These are phyloP conservation scores for Crithidia expoeki DNA, from an alignment of 208 protist genomes.

Conservation along the genomic window DNA sequence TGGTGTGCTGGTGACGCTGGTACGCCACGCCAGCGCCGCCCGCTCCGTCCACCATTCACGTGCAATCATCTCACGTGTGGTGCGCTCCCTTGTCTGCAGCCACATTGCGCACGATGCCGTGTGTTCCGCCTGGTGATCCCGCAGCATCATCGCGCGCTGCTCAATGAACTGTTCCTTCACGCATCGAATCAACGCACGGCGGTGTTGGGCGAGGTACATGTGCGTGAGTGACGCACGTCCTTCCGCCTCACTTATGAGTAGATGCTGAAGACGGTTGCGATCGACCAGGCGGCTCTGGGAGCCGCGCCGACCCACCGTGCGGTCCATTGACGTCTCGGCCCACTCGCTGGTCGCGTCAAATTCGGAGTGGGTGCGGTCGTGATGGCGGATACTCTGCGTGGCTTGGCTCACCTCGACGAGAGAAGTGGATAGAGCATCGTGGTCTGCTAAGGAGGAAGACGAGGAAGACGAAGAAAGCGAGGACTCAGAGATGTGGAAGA, in stretches of 20 bases:
- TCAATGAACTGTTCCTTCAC: slow-evolving; percentile 43
- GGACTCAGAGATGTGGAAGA: slow-evolving; percentile 24
- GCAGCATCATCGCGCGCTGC: slow-evolving; percentile 45
- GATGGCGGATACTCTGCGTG: slow-evolving; percentile 42
- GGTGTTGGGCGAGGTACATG: slow-evolving; percentile 23
- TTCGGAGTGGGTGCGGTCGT: slow-evolving; percentile 47
- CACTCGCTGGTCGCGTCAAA: slow-evolving; percentile 52
- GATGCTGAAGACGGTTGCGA: slow-evolving; percentile 40
- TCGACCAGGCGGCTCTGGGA: slow-evolving; percentile 13
- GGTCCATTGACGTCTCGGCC: slow-evolving; percentile 48
- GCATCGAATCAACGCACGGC: slow-evolving; percentile 22
- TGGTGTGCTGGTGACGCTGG: neutral
- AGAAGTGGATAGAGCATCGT: slow-evolving; percentile 33
- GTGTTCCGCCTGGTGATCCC: slow-evolving; percentile 38
- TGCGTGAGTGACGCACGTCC: slow-evolving; percentile 32
- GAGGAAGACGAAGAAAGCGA: slow-evolving; percentile 8
- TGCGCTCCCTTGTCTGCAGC: slow-evolving; percentile 17
- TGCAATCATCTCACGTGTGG: slow-evolving; percentile 18
- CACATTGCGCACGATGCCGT: slow-evolving; percentile 22
- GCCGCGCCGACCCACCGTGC: slow-evolving; percentile 3
- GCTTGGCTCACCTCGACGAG: slow-evolving; percentile 73
- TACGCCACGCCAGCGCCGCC: slow-evolving; percentile 9
- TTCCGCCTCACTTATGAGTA: slow-evolving; percentile 50
- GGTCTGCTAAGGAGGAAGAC: slow-evolving; percentile 21
- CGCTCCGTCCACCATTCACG: slow-evolving; percentile 23